These are phyloP conservation scores for Ophiostoma sp. DNA, from an alignment of 2,329 filamentous ascomycete genomes.

Conservation along the genomic window DNA sequence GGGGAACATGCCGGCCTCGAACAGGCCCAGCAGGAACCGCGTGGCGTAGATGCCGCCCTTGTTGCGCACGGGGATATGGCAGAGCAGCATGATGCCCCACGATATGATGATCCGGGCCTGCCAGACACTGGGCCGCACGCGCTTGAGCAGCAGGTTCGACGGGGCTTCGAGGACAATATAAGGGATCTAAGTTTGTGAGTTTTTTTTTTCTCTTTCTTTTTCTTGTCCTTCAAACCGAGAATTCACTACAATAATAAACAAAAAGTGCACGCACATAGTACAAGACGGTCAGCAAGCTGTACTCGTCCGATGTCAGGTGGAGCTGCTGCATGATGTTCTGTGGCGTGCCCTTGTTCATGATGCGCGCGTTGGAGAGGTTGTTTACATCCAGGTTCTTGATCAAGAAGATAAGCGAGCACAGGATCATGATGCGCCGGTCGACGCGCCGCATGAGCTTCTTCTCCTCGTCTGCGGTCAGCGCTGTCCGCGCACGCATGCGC, in stretches of 20 bases:
- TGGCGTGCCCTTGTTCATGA: conserved; percentile 40
- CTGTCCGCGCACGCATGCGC: conserved; percentile 36
- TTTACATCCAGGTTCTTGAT: conserved; percentile 39
- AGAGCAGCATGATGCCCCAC: conserved; percentile 46
- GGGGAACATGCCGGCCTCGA: conserved; percentile 62
- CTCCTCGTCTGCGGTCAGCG: conserved; percentile 37
- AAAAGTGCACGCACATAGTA: conserved; percentile 36
- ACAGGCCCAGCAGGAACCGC: conserved; percentile 58
- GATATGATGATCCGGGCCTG: conserved; percentile 70
- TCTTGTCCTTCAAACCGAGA: no score
- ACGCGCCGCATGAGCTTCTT: conserved; percentile 41
- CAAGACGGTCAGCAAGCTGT: conserved; percentile 37
- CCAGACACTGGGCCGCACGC: conserved; percentile 66
- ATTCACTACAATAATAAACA: no score
- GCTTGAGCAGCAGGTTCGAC: conserved; percentile 74
- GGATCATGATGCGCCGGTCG: conserved; percentile 41
- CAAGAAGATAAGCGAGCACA: conserved; percentile 40
- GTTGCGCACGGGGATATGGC: conserved; percentile 50
- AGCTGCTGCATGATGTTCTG: conserved; percentile 41
- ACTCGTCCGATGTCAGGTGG: conserved; percentile 38
- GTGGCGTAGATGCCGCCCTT: conserved; percentile 45
- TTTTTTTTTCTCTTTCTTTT: background rate
- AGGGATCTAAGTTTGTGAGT: conserved; percentile 43
- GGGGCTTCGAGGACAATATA: conserved; percentile 71
- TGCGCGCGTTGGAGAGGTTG: conserved; percentile 41